phyloP scores from a whole-genome alignment of 371 early-diverging fungal species.

The Chytridium lagenaria region DNA sequence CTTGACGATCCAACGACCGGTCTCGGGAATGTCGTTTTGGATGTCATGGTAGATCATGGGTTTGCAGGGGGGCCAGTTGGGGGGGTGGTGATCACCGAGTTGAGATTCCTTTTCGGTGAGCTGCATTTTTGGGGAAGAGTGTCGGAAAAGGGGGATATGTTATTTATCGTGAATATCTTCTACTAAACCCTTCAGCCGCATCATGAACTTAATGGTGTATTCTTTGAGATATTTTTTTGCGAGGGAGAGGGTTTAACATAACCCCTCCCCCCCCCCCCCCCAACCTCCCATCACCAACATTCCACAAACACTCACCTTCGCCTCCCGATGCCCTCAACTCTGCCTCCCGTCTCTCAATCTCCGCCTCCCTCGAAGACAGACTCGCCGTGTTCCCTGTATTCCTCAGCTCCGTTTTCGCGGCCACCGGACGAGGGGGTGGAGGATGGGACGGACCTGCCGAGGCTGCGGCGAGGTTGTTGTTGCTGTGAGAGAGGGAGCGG shows the following conservation, averaged over 20 bases:
- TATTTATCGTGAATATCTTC: too few species aligned
- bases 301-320: slow-evolving; percentile 18
- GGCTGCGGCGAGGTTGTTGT: slow-evolving; percentile 2
- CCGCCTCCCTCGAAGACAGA: slow-evolving; percentile 24
- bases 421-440: not conserved
- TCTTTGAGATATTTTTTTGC: too few species aligned
- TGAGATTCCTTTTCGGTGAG: slow-evolving; percentile 31
- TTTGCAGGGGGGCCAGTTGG: slow-evolving; percentile 49
- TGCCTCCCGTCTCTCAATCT: slow-evolving; percentile 38
- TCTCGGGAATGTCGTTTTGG: slow-evolving; percentile 44
- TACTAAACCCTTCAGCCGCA: too few species aligned
- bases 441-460: too few species aligned
- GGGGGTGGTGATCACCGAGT: slow-evolving; percentile 30
- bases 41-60: slow-evolving; percentile 44
- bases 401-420: not conserved
- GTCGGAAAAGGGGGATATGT: slow-evolving; percentile 12
- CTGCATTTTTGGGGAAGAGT: slow-evolving; percentile 16
- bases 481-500: not conserved
- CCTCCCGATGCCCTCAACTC: slow-evolving; percentile 35
- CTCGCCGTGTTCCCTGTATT: slow-evolving; percentile 13
- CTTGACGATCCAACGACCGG: slow-evolving; percentile 45
- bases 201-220: too few species aligned
- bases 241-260: too few species aligned
- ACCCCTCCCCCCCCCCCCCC: not conserved
- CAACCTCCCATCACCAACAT: not conserved